Evolutionary conservation across 768 basidiomycete species (phyloP).

Genomic region (Chalciporus piperatus): DNA sequence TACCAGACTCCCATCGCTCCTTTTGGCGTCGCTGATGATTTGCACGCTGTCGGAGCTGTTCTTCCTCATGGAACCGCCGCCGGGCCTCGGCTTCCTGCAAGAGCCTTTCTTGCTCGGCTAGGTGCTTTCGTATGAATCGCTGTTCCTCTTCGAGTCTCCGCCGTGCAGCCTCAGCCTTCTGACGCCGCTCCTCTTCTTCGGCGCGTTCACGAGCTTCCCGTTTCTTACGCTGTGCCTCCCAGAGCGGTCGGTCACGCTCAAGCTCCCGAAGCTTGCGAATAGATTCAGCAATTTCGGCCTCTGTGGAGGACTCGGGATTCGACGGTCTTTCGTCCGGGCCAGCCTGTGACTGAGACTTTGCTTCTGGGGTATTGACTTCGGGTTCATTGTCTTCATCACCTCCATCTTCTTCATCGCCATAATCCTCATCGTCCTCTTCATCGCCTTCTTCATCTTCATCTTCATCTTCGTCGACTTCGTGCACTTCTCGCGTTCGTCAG

Average conservation of each 20-base stretch:
- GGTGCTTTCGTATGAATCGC: slow-evolving; percentile 20
- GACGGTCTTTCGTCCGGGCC: neutral
- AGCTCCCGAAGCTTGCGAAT: slow-evolving; percentile 67
- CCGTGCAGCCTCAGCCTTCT: slow-evolving; percentile 36
- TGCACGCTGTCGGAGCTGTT: slow-evolving; percentile 35
- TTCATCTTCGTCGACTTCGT: slow-evolving; percentile 11
- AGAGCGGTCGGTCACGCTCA: slow-evolving; percentile 58
- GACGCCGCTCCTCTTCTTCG: slow-evolving; percentile 40
- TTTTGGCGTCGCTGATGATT: slow-evolving; percentile 46
- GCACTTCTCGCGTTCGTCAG: slow-evolving; percentile 6
- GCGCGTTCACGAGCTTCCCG: slow-evolving; percentile 41
- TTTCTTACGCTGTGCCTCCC: slow-evolving; percentile 52
- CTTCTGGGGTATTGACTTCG: neutral
- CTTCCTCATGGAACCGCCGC: slow-evolving; percentile 32
- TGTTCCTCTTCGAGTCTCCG: slow-evolving; percentile 33
- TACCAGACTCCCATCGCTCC: slow-evolving; percentile 53
- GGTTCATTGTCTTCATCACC: slow-evolving; percentile 1
- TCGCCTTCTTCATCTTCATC: neutral
- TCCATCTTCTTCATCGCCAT: neutral
- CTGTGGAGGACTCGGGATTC: slow-evolving; percentile 39
- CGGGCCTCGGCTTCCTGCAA: slow-evolving; percentile 28
- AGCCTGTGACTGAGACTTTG: slow-evolving; percentile 3
- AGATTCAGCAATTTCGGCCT: slow-evolving; percentile 56
- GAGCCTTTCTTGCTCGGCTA: slow-evolving; percentile 24
- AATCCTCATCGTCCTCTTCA: neutral